A percentile compares a stretch with the other conserved stretches of the same genome.
Evolutionary conservation across 352 stramenopile genomes (phyloP).

Genomic region (Phytophthora cryptogea): DNA sequence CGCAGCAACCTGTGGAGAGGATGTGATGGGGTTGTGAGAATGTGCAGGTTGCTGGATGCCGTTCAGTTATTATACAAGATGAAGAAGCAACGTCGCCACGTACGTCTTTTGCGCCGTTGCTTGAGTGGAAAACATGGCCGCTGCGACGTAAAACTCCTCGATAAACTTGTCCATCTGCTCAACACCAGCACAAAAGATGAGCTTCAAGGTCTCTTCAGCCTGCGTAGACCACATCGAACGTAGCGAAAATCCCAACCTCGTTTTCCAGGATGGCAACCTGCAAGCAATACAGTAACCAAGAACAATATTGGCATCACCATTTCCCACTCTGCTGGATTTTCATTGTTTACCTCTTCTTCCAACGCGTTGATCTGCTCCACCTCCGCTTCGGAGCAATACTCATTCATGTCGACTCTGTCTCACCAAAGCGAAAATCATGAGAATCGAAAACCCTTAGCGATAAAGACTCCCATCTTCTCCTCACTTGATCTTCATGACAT

Average conservation of each 20-base stretch:
- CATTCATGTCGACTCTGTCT: constrained; percentile 38
- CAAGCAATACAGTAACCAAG: not conserved
- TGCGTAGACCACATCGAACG: not conserved
- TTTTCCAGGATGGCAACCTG: constrained; percentile 28
- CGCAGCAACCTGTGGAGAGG: constrained; percentile 10
- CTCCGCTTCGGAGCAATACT: constrained; percentile 39
- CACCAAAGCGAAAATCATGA: constrained; percentile 1
- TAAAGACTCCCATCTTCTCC: not conserved
- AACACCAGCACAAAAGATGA: not conserved
- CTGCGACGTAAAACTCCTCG: constrained; percentile 63
- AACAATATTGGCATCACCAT: not conserved
- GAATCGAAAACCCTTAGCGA: not conserved
- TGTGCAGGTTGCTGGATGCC: too few species aligned
- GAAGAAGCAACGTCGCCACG: constrained; percentile 7
- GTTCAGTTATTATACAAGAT: not conserved
- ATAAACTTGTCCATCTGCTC: constrained; percentile 62
- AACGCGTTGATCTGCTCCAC: constrained; percentile 35
- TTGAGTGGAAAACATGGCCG: constrained; percentile 53
- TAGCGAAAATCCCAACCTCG: constrained; percentile 18
- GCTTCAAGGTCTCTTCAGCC: not conserved
- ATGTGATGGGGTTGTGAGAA: not conserved
- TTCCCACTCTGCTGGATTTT: constrained; percentile 2
- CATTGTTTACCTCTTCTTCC: constrained; percentile 44
- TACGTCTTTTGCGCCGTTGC: constrained; percentile 46
- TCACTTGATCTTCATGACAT: constrained; percentile 38